Conservation (phyloP, 2,329 filamentous ascomycete genomes). For the Trichoderma lentiforme region DNA sequence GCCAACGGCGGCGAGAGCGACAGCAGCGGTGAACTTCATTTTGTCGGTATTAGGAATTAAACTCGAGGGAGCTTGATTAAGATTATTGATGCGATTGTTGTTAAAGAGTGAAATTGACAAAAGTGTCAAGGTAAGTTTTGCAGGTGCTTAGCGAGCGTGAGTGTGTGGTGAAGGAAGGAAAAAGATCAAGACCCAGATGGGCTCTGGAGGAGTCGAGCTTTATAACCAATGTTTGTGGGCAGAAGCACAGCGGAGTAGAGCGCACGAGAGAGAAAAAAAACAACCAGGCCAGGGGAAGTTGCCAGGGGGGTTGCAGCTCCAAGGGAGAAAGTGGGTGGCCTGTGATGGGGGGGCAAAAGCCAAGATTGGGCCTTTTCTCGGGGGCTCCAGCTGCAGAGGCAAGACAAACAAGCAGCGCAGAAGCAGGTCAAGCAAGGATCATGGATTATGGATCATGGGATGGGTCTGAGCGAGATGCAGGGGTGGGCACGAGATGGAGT, state of each 20-base stretch:
- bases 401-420: conserved; percentile 1
- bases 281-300: conserved; percentile 1
- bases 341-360: conserved; percentile 3
- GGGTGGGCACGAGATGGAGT: conserved; percentile 6
- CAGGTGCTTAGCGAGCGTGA: conserved; percentile 41
- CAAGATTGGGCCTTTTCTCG: neutral
- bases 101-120: conserved; percentile 60
- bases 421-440: neutral
- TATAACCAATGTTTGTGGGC: conserved; percentile 40
- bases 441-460: neutral
- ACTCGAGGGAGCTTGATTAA: conserved; percentile 33
- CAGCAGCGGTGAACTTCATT: conserved; percentile 61
- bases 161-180: conserved; percentile 47
- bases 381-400: conserved; percentile 7
- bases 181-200: conserved; percentile 28
- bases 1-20: conserved; percentile 50
- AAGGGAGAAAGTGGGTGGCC: conserved; percentile 1
- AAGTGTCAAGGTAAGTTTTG: conserved; percentile 42
- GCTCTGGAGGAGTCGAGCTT: conserved; percentile 44
- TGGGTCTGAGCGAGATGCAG: conserved; percentile 11
- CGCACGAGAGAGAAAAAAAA: neutral
- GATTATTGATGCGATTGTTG: conserved; percentile 24
- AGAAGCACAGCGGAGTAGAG: neutral
- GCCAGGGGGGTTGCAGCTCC: neutral
- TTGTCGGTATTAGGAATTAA: conserved; percentile 51